These are phyloP conservation scores for Fusarium coffeatum DNA, from an alignment of 2,329 filamentous ascomycete genomes.

Conservation along the genomic window DNA sequence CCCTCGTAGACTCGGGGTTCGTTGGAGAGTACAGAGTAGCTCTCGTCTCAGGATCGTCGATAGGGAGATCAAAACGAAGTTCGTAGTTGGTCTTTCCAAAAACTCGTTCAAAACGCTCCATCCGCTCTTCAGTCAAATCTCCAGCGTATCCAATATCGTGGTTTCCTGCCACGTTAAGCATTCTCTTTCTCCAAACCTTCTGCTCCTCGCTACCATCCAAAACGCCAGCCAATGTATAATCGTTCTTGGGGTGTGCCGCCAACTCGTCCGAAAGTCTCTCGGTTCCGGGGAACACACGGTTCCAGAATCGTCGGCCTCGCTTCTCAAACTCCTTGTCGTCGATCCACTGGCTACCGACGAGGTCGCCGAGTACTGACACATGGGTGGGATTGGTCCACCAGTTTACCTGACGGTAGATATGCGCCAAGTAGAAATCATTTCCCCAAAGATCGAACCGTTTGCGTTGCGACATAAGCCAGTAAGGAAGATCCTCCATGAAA, in stretches of 20 bases:
- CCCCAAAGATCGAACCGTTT: constrained; percentile 91
- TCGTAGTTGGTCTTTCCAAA: constrained; percentile 96
- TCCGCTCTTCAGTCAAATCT: constrained; percentile 80
- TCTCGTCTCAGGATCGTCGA: constrained; percentile 54
- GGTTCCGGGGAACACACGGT: constrained; percentile 77
- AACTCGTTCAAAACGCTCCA: constrained; percentile 82
- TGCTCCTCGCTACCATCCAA: constrained; percentile 59
- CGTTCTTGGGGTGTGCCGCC: constrained; percentile 59
- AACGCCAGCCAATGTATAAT: constrained; percentile 63
- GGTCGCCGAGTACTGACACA: constrained; percentile 87
- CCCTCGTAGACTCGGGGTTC: constrained; percentile 60
- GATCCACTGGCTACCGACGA: constrained; percentile 97
- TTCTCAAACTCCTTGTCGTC: constrained; percentile 82
- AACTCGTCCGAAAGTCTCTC: constrained; percentile 70
- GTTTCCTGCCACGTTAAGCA: constrained; percentile 94
- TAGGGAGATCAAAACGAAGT: constrained; percentile 74
- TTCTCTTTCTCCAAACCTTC: constrained; percentile 74
- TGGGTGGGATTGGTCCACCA: constrained; percentile 92
- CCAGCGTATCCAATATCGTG: constrained; percentile 98
- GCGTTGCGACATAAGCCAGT: constrained; percentile 72
- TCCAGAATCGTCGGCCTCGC: constrained; percentile 82
- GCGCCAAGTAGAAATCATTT: constrained; percentile 94
- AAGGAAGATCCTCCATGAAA: constrained; percentile 74
- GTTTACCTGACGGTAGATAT: constrained; percentile 85
- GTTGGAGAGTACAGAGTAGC: constrained; percentile 57